Percentiles rank a stretch among this genome's conserved stretches.
These are phyloP conservation scores for Solanum ossicruentum DNA, from an alignment of 257 asterid species.

Conservation along the genomic window DNA sequence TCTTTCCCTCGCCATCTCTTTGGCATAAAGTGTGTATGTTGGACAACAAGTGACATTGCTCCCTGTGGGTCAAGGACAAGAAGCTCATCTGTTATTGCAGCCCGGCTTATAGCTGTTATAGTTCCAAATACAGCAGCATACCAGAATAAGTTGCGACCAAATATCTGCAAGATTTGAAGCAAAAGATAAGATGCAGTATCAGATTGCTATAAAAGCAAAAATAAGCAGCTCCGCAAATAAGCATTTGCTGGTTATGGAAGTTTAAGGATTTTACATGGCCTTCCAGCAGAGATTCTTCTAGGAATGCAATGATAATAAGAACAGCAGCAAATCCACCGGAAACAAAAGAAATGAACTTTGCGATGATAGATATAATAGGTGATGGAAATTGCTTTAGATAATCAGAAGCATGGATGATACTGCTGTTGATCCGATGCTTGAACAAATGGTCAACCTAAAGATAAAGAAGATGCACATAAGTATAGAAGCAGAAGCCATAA, in stretches of 20 bases:
- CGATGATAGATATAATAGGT: constrained; percentile 67
- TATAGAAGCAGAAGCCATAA: neutral
- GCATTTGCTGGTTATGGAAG: neutral
- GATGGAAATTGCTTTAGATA: constrained; percentile 92
- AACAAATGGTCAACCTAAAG: constrained; percentile 90
- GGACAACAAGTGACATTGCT: constrained; percentile 70
- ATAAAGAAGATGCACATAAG: neutral
- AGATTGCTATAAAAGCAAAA: neutral
- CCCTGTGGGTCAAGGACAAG: constrained; percentile 84
- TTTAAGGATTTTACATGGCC: constrained; percentile 65
- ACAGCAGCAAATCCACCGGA: constrained; percentile 99
- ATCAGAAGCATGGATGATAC: constrained; percentile 68
- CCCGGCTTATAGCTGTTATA: constrained; percentile 92
- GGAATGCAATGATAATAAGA: constrained; percentile 83
- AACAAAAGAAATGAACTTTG: constrained; percentile 93
- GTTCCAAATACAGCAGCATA: constrained; percentile 97
- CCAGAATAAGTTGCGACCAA: constrained; percentile 94
- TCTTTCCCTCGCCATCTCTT: constrained; percentile 97
- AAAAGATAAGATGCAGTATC: neutral
- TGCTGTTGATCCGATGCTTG: constrained; percentile 82
- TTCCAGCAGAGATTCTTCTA: constrained; percentile 95
- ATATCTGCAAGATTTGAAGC: constrained; percentile 47
- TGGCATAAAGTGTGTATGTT: constrained; percentile 90
- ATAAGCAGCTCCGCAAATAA: neutral
- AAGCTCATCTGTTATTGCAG: constrained; percentile 68